These are phyloP conservation scores for Syzygium jambos DNA, from an alignment of 345 rosid genomes.

Conservation along the genomic window DNA sequence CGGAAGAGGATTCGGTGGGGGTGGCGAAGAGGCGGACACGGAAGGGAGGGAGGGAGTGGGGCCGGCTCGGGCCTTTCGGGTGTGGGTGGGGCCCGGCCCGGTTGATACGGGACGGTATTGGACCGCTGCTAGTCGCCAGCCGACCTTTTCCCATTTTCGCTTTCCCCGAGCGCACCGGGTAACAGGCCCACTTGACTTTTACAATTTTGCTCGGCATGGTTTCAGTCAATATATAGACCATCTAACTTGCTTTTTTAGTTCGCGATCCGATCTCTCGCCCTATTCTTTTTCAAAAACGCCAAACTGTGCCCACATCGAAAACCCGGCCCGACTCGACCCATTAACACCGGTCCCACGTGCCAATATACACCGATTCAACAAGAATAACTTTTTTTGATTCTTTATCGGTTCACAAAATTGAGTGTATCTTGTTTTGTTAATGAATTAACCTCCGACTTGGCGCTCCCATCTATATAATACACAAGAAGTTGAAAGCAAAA, in stretches of 20 bases:
- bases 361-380: no score
- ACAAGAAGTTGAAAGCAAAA: no score
- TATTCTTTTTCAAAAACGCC: fast-evolving
- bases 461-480: no score
- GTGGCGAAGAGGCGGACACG: slow-evolving; percentile 5
- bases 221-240: neutral
- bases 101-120: neutral
- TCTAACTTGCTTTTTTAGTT: neutral
- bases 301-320: no score
- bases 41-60: neutral
- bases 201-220: neutral
- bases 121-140: neutral
- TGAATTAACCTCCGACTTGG: no score
- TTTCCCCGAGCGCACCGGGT: no score
- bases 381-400: no score
- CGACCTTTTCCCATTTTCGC: neutral
- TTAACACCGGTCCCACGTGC: no score
- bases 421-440: no score
- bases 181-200: neutral
- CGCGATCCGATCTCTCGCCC: neutral
- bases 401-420: no score
- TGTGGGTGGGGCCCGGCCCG: neutral
- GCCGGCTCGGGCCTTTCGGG: neutral
- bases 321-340: no score
- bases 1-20: neutral